A percentile compares a stretch with the other conserved stretches of the same genome.
Conservation (phyloP, 257 asterid genomes). For the Solanum acaule region DNA sequence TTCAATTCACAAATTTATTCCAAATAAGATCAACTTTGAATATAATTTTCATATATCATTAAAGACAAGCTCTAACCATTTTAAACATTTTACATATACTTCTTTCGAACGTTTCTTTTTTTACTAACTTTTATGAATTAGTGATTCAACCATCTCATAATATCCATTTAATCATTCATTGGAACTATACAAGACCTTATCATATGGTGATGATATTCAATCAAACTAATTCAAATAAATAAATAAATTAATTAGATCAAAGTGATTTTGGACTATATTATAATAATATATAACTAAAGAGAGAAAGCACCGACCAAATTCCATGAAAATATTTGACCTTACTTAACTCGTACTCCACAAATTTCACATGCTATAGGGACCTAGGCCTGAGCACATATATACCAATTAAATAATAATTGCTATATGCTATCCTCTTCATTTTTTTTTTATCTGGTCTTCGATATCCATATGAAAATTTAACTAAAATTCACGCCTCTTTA, state of each 20-base stretch:
- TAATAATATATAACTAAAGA: neutral
- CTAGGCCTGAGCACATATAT: conserved; percentile 3
- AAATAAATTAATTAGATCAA: neutral
- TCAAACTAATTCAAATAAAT: neutral
- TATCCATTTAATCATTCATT: neutral
- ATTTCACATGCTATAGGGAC: conserved; percentile 10
- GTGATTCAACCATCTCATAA: no score
- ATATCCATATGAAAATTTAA: fast-evolving
- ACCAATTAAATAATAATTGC: neutral
- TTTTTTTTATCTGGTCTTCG: fast-evolving
- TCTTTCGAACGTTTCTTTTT: no score
- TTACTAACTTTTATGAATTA: no score
- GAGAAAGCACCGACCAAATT: neutral
- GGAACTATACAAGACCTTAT: neutral
- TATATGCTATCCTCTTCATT: neutral
- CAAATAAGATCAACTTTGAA: no score
- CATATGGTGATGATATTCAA: neutral
- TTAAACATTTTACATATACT: no score
- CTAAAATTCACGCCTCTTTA: no score
- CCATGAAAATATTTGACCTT: conserved; percentile 7
- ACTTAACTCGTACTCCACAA: conserved; percentile 20
- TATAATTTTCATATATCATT: no score
- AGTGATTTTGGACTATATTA: neutral
- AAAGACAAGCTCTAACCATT: no score
- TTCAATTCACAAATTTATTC: no score